A percentile compares a stretch with the other conserved stretches of the same genome.
phyloP scores from a whole-genome alignment of 2,329 filamentous ascomycete genomes.

The Paracoccidioides brasiliensis region DNA sequence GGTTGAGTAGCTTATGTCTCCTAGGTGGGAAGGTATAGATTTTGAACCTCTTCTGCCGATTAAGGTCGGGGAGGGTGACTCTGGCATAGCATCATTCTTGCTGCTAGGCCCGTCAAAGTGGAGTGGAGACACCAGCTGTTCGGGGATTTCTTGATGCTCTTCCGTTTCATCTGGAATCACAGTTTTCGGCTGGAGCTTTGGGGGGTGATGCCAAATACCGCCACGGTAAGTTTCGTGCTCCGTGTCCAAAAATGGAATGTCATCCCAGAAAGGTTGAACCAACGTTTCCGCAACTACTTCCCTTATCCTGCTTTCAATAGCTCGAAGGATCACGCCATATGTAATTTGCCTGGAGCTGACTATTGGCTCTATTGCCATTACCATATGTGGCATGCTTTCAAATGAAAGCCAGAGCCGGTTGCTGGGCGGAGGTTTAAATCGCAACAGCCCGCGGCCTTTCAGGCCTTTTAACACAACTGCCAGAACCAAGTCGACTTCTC shows the following conservation, averaged over 20 bases:
- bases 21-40: conserved; percentile 14
- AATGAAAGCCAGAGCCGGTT: conserved; percentile 96
- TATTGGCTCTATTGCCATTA: conserved; percentile 87
- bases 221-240: conserved; percentile 66
- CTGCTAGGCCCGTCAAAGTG: conserved; percentile 18
- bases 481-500: conserved; percentile 79
- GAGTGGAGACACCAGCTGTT: conserved; percentile 10
- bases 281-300: conserved; percentile 87
- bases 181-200: conserved; percentile 28
- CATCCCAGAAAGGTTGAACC: conserved; percentile 91
- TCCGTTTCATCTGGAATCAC: conserved; percentile 27
- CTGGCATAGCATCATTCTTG: conserved; percentile 21
- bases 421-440: conserved; percentile 87
- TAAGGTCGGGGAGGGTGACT: conserved; percentile 13
- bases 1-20: conserved; percentile 12
- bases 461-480: conserved; percentile 74
- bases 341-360: conserved; percentile 93
- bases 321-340: conserved; percentile 77
- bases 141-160: conserved; percentile 12
- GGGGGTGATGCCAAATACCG: conserved; percentile 54
- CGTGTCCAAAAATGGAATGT: conserved; percentile 80
- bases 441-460: conserved; percentile 71
- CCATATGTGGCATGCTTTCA: conserved; percentile 83
- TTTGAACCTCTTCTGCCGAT: conserved; percentile 20
- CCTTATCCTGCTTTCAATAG: conserved; percentile 89